Evolutionary conservation across 345 rosid genomes (phyloP).

Genomic region (Excoecaria agallocha): DNA sequence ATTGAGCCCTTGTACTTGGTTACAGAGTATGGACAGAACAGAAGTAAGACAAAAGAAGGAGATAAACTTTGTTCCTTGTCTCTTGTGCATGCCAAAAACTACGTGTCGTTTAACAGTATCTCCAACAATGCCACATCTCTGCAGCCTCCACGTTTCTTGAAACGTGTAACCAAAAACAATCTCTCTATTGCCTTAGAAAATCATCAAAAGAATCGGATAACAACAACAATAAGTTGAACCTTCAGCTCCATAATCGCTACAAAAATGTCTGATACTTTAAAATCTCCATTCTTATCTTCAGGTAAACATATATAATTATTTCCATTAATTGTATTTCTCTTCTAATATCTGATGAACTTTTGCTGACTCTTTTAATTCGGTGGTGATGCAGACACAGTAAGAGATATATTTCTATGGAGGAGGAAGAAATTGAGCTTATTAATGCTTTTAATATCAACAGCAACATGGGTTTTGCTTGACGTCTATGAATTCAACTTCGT

Average conservation of each 20-base stretch:
- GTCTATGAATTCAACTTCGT: slow-evolving; percentile 40
- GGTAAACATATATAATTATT: slow-evolving; percentile 2
- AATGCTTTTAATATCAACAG: slow-evolving; percentile 34
- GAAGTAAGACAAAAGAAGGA: neutral
- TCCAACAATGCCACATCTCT: neutral
- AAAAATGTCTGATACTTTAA: slow-evolving; percentile 1
- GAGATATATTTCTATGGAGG: slow-evolving; percentile 52
- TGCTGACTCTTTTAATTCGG: neutral
- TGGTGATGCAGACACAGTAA: slow-evolving; percentile 20
- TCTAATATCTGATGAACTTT: too few relatives aligned
- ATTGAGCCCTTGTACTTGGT: too few relatives aligned
- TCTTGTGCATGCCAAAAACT: neutral
- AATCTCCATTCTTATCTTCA: neutral
- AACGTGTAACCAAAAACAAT: slow-evolving; percentile 7
- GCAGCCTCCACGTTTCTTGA: slow-evolving; percentile 11
- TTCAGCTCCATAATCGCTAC: neutral
- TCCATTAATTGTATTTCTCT: too few relatives aligned
- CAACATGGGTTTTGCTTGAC: slow-evolving; percentile 41
- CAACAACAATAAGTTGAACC: neutral
- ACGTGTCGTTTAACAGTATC: neutral
- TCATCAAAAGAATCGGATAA: neutral
- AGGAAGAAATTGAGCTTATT: slow-evolving; percentile 41
- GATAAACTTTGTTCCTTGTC: neutral
- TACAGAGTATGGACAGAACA: neutral
- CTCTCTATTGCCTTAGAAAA: neutral